Percentiles rank a stretch among this genome's conserved stretches.
phyloP scores from a whole-genome alignment of 1,139 yeast genomes.

The Pichia sp. region DNA sequence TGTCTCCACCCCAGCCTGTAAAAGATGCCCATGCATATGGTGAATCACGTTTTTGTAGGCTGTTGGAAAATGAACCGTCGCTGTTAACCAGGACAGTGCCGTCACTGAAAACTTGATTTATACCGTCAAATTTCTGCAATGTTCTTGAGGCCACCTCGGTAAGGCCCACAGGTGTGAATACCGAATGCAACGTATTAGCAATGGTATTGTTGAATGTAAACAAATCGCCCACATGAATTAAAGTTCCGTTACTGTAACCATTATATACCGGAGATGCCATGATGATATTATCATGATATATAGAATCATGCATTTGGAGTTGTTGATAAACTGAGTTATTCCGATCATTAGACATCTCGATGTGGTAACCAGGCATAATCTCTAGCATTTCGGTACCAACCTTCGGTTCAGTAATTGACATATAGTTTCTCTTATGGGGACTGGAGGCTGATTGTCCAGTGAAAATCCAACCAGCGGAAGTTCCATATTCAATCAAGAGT shows the following conservation, averaged over 20 bases:
- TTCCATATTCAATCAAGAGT: background rate
- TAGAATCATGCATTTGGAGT: background rate
- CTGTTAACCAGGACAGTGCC: background rate
- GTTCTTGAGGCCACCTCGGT: background rate
- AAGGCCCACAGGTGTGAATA: background rate
- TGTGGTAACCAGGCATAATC: background rate
- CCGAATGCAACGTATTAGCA: background rate
- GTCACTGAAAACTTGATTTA: background rate
- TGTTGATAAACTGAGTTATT: background rate
- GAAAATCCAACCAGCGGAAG: too few relatives aligned
- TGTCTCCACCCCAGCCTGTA: background rate
- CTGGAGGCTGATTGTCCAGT: too few relatives aligned
- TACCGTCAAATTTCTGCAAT: background rate
- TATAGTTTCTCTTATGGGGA: too few relatives aligned
- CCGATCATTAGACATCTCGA: background rate
- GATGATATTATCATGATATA: background rate
- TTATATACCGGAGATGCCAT: background rate
- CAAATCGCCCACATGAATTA: background rate
- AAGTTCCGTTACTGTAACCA: background rate
- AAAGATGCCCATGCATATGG: background rate
- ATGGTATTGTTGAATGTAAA: background rate
- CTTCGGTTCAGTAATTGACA: too few relatives aligned
- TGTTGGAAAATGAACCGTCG: background rate
- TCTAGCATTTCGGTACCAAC: background rate
- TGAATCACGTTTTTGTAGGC: background rate